Base-by-base conservation (phyloP, 495 filamentous ascomycete species). In the Tetracladium marchalianum region DNA sequence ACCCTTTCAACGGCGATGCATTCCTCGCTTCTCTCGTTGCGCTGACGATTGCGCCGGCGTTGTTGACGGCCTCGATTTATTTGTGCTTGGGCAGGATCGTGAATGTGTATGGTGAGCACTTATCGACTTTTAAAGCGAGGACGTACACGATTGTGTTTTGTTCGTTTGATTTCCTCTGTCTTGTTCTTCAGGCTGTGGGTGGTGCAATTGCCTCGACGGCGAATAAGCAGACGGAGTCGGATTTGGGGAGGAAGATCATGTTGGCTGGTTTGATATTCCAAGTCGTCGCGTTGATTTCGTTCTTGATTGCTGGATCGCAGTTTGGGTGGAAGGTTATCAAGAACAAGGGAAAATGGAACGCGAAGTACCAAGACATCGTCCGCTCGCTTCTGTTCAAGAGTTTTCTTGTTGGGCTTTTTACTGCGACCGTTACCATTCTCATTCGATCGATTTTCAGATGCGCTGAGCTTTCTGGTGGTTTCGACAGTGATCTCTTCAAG, bases 21-120 rank as follows among this genome's bases (percentile, higher is more conserved):
- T 70, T 68, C 48, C 56, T 69, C n/a, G 54, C 62, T 13, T 46
- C 49, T 11, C 51, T 77, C 31, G 67, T 78, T 49, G 58, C 51
- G 35, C 62, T 78, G 11, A 77, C 72, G 10, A 68, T 78, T 49
- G 72, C 60, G 5, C 73, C 75, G 7, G 72, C 72, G 42, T 74
- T 80, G 54, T 58, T 78, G 51, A 64, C 64, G 24, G 75, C 72
- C 10, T 63, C 64, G 17, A 71, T 80, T 44, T 80, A 80, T 55
- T 59, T 78, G 37, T 73, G 66, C 57, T 63, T 80, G 1, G 66
- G 64, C 7, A 64, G 70, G 19, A 69, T 77, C 45, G 64, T 77
- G 45, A 61, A 61, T 5, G 56, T 70, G 15, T 69, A 70, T 45
- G 69, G 73, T 11, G 55, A 64, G 24, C 49, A 61, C 5, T 57